Base-by-base conservation (phyloP, 192 early-diverging fungal genomes). In the Coemansia sp. region DNA sequence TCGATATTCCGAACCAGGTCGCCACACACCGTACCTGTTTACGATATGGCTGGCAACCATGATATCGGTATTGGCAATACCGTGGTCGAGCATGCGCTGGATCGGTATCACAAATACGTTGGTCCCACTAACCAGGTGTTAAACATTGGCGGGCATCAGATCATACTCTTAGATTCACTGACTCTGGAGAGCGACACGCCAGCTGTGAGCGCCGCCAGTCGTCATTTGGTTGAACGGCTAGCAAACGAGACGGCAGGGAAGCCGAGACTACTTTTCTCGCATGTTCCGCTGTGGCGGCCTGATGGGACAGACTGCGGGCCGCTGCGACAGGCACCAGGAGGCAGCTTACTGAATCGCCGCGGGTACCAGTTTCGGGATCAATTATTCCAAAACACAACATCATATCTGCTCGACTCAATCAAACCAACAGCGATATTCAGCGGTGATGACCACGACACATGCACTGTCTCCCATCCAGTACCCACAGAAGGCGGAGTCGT, bases 401-500 rank as follows among this genome's bases (percentile, higher is more conserved):
- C 73, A 8, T 33, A 82, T 18, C 86, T 98, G 22, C 68, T 97
- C 15, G 64, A 81, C 0, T 72, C 51, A 0, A 80, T 95, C 22
- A 71, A 88, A 43, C 95, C 97, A 0, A 69, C 74, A 0, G 79
- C 91, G 1, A 85, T 96, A 3, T 92, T 97, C 54, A 94, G 91
- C 70, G 97, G 95, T 20, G 95, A 98, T 69, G 95, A 98, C 73
- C 97, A 98, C 65, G 97, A 98, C 70, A 92, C 91, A 66, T 98
- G 97, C 75, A 86, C 85, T 54, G 70, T 91, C 5, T 40, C 74
- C 2, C 92, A 94, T 54, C 20, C 36, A 1, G 27, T 70, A n/a
- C 54, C 29, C 0, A 27, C 20, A 0, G 20, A 7, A 2, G 10
- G 10, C 9, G 55, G 55, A 16, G 5, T 44, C 5, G 38, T 52